Conservation (phyloP, 441 rosid genomes). For the Gossypium aridum region DNA sequence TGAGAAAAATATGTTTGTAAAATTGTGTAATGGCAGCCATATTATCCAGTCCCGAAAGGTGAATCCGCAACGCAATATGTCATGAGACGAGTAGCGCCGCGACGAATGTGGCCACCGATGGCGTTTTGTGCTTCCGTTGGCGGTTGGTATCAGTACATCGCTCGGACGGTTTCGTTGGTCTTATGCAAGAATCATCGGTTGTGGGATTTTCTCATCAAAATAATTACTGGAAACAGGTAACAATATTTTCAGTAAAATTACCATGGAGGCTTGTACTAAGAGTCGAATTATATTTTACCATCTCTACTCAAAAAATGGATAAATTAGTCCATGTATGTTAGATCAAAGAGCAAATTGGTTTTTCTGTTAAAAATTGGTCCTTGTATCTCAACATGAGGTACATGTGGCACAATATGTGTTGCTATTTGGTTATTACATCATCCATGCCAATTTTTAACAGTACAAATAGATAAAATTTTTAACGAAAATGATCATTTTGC, state of each 20-base stretch:
- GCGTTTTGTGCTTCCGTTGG: conserved; percentile 79
- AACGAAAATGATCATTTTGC: too few species aligned
- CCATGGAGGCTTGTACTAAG: too few species aligned
- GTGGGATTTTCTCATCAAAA: conserved; percentile 72
- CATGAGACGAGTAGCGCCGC: conserved; percentile 76
- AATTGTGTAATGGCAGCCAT: conserved; percentile 7
- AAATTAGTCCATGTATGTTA: too few species aligned
- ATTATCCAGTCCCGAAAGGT: conserved; percentile 70
- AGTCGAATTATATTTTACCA: too few species aligned
- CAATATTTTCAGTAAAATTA: not conserved
- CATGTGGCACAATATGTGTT: too few species aligned
- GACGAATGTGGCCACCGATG: conserved; percentile 85
- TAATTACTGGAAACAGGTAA: conserved; percentile 80
- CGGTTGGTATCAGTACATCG: conserved; percentile 88
- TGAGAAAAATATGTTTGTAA: not conserved
- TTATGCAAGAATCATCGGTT: conserved; percentile 79
- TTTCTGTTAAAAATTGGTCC: too few species aligned
- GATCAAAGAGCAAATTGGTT: too few species aligned
- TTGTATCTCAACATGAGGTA: too few species aligned
- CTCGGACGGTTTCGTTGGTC: conserved; percentile 67
- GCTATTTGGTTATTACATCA: too few species aligned
- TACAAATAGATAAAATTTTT: too few species aligned
- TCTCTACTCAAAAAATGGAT: too few species aligned
- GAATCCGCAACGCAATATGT: conserved; percentile 65
- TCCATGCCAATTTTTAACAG: too few species aligned